A percentile compares a stretch with the other conserved stretches of the same genome.
Conservation (phyloP, 345 rosid genomes). For the Zanthoxylum bungeanum region DNA sequence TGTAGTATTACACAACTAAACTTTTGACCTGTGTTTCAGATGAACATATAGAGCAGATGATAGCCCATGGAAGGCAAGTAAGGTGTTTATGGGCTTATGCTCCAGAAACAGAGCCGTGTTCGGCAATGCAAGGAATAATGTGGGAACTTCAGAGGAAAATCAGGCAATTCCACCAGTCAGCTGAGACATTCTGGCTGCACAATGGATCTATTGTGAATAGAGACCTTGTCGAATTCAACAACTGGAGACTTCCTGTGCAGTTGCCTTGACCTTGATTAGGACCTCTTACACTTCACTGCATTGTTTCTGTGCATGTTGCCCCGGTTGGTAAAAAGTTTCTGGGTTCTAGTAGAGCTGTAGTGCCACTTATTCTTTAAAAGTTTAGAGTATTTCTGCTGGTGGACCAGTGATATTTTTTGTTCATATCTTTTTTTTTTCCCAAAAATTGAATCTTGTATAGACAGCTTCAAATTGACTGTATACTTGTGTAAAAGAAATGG, state of each 20-base stretch:
- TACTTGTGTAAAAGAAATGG: background rate
- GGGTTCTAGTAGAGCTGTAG: background rate
- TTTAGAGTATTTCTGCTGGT: background rate
- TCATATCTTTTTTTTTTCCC: too few relatives aligned
- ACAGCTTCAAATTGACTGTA: background rate
- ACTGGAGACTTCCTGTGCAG: conserved; percentile 79
- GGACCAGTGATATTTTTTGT: background rate
- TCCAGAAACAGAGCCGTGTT: conserved; percentile 60
- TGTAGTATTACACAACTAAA: background rate
- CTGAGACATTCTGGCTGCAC: conserved; percentile 97
- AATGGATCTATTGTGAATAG: conserved; percentile 66
- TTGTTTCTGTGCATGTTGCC: background rate
- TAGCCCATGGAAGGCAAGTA: conserved; percentile 61
- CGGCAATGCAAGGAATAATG: conserved; percentile 74
- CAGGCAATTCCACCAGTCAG: conserved; percentile 83
- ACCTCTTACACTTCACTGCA: background rate
- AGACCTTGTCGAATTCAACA: conserved; percentile 60
- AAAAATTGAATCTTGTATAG: background rate
- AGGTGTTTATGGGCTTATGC: conserved; percentile 85
- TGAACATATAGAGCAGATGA: conserved; percentile 59
- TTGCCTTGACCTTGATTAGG: conserved; percentile 43
- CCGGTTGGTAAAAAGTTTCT: background rate
- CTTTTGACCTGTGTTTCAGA: conserved; percentile 37
- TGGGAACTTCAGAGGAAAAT: conserved; percentile 97
- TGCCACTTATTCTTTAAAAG: background rate